Evolutionary conservation across 805 yeast species (phyloP).

Genomic region (Candida montana): DNA sequence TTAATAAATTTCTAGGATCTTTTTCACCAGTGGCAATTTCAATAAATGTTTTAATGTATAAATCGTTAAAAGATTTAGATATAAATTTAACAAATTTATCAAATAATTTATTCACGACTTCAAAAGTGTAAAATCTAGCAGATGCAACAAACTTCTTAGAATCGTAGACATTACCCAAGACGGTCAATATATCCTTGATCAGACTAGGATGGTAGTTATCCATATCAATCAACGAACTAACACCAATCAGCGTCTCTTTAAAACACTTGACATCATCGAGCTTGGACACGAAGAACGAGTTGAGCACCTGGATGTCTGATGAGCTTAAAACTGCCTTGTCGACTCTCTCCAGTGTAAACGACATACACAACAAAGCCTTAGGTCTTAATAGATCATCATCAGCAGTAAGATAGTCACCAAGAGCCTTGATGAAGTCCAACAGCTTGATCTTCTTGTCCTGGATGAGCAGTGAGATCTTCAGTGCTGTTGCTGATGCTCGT

Average conservation of each 20-base stretch:
- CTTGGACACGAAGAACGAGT: conserved; percentile 56
- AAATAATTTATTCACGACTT: conserved; percentile 37
- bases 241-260: conserved; percentile 47
- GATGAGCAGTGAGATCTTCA: conserved; percentile 23
- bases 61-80: conserved; percentile 26
- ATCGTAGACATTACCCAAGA: conserved; percentile 40
- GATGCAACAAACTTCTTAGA: conserved; percentile 57
- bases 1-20: conserved; percentile 82
- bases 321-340: conserved; percentile 27
- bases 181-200: conserved; percentile 32
- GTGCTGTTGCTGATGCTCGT: conserved; percentile 26
- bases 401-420: conserved; percentile 61
- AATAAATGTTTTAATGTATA: conserved; percentile 52
- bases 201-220: conserved; percentile 38
- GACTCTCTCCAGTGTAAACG: conserved; percentile 32
- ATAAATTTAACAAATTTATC: conserved; percentile 24
- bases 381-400: conserved; percentile 49
- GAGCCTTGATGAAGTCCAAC: conserved; percentile 47
- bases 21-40: conserved; percentile 82
- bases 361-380: conserved; percentile 41
- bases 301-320: conserved; percentile 35
- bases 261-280: conserved; percentile 58
- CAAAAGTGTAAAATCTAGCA: conserved; percentile 55
- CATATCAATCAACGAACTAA: conserved; percentile 48
- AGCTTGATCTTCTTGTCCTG: conserved; percentile 27